phyloP scores from a whole-genome alignment of 371 early-diverging fungal species.

The Synchytrium microbalum region DNA sequence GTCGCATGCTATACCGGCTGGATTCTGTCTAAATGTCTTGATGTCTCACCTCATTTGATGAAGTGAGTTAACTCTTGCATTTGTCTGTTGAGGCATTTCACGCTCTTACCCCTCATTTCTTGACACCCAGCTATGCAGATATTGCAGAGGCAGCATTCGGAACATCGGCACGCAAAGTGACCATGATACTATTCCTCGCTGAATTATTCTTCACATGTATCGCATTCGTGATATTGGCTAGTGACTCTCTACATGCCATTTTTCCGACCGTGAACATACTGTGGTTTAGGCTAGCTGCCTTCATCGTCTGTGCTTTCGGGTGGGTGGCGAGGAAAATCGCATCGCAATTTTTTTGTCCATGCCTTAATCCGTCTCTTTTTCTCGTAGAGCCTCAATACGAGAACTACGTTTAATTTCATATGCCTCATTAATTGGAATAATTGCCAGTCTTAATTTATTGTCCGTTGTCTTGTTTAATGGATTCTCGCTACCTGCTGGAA shows the following conservation, averaged over 20 bases:
- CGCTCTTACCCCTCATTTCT: neutral
- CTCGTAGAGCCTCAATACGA: too few species aligned
- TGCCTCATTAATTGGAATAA: conserved; percentile 12
- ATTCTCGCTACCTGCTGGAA: conserved; percentile 17
- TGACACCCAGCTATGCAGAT: conserved; percentile 8
- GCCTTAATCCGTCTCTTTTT: too few species aligned
- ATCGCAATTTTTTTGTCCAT: too few species aligned
- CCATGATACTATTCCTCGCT: conserved; percentile 40
- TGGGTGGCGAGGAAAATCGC: too few species aligned
- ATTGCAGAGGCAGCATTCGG: conserved; percentile 48
- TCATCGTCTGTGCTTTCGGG: conserved; percentile 7
- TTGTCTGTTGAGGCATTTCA: neutral
- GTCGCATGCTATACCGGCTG: conserved; percentile 10
- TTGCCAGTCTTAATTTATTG: conserved; percentile 14
- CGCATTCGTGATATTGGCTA: conserved; percentile 34
- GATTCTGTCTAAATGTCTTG: too few species aligned
- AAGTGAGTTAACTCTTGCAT: too few species aligned
- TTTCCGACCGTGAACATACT: conserved; percentile 19
- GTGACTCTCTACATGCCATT: conserved; percentile 32
- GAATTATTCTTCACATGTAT: conserved; percentile 48
- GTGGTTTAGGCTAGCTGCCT: conserved; percentile 13
- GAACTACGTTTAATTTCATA: conserved; percentile 13
- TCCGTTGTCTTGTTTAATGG: conserved; percentile 18
- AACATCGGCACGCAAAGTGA: conserved; percentile 33
- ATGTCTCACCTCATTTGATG: too few species aligned